Evolutionary conservation across 1,284 basidiomycete genomes (phyloP).

Genomic region (Waitea zeae): DNA sequence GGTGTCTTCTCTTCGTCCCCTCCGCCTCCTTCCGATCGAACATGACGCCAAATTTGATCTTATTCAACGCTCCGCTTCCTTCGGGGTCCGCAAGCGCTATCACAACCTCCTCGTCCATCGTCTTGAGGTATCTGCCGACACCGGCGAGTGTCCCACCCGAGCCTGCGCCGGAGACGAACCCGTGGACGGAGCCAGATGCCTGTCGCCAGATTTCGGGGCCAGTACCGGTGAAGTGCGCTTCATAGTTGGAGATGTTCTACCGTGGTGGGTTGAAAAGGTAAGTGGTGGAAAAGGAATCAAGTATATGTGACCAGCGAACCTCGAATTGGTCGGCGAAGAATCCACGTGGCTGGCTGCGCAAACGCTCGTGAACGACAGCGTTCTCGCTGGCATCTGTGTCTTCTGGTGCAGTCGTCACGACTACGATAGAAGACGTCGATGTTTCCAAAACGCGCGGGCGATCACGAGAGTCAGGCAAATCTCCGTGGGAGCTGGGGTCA

Average conservation of each 20-base stretch:
- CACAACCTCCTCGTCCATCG: conserved; percentile 41
- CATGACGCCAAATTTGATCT: conserved; percentile 89
- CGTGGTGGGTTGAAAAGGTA: background rate
- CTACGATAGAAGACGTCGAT: conserved; percentile 30
- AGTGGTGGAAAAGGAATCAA: no score
- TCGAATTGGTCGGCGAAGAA: conserved; percentile 96
- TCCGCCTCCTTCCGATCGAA: conserved; percentile 85
- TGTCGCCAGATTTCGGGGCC: conserved; percentile 95
- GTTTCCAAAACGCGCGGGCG: conserved; percentile 13
- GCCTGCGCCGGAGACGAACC: conserved; percentile 90
- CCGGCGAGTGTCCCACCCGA: conserved; percentile 95
- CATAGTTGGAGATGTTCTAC: conserved; percentile 78
- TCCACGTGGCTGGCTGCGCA: conserved; percentile 34
- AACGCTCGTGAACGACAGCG: conserved; percentile 16
- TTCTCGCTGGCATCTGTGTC: conserved; percentile 21
- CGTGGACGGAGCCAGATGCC: conserved; percentile 67
- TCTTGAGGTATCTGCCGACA: conserved; percentile 65
- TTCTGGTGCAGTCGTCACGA: conserved; percentile 34
- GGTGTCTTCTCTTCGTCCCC: conserved; percentile 86
- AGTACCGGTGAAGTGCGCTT: conserved; percentile 81
- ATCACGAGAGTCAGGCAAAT: conserved; percentile 9
- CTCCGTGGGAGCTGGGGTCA: conserved; percentile 7
- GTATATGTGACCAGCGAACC: conserved; percentile 22
- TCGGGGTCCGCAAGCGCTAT: conserved; percentile 84
- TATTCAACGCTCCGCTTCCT: conserved; percentile 92